Evolutionary conservation across 148 eudicot genomes (phyloP).

Genomic region (Hydrangea macrophylla): DNA sequence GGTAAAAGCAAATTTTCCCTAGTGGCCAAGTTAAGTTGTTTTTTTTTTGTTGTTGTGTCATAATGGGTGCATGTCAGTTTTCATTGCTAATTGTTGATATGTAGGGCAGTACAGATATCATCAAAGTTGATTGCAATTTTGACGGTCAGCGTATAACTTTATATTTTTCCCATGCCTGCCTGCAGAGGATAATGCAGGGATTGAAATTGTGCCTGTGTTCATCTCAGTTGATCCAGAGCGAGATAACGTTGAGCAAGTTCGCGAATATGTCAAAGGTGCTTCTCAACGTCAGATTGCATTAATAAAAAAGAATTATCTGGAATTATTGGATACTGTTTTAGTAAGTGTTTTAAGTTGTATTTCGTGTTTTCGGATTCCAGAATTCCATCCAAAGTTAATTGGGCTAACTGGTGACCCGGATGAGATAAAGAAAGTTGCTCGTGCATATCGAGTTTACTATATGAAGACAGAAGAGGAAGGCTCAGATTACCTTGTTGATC

Average conservation of each 20-base stretch:
- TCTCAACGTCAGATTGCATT: neutral
- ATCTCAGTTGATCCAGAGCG: conserved; percentile 98
- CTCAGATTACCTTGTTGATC: conserved; percentile 97
- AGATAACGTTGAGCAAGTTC: conserved; percentile 94
- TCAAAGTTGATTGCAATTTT: neutral
- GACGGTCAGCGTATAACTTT: neutral
- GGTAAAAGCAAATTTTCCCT: too few species aligned
- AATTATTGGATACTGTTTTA: neutral
- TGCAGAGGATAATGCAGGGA: conserved; percentile 71
- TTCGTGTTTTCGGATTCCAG: conserved; percentile 30
- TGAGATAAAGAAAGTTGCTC: conserved; percentile 83
- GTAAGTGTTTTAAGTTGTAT: conserved; percentile 5
- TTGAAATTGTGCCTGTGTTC: conserved; percentile 81
- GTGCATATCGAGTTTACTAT: conserved; percentile 89
- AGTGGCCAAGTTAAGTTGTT: too few species aligned
- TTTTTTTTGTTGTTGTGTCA: too few species aligned
- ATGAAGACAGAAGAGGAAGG: conserved; percentile 97
- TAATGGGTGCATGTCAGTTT: too few species aligned
- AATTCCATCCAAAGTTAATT: conserved; percentile 84
- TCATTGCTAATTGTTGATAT: too few species aligned
- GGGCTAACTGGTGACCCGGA: conserved; percentile 86
- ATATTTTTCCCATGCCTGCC: conserved; percentile 23
- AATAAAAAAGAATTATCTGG: neutral
- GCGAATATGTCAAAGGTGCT: conserved; percentile 79
- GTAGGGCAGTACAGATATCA: too few species aligned